A percentile compares a stretch with the other conserved stretches of the same genome.
phyloP scores from a whole-genome alignment of 176 grass and related monocot species.

The Thinopyrum elongatum region DNA sequence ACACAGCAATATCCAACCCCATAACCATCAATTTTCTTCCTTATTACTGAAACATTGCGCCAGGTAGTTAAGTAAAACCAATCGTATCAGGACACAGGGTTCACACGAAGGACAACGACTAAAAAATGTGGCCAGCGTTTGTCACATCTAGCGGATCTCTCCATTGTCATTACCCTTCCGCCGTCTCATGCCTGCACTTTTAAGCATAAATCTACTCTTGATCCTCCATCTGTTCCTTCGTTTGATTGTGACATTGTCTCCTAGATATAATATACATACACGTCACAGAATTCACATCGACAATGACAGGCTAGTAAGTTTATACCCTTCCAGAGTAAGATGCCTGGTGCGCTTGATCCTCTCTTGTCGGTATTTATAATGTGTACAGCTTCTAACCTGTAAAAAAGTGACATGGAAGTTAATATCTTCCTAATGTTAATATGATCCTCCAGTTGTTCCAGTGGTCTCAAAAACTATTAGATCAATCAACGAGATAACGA shows the following conservation, averaged over 20 bases:
- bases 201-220: conserved; percentile 7
- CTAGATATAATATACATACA: neutral
- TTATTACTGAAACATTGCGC: neutral
- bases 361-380: conserved; percentile 7
- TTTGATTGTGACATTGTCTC: conserved; percentile 6
- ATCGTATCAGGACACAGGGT: neutral
- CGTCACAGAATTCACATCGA: neutral
- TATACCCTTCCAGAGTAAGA: neutral
- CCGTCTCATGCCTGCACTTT: conserved; percentile 17
- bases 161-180: neutral
- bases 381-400: neutral
- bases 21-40: neutral
- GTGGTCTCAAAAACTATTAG: neutral
- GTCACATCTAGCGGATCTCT: conserved; percentile 4
- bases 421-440: neutral
- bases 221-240: conserved; percentile 11
- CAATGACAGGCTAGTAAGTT: neutral
- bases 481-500: neutral
- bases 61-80: neutral
- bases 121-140: conserved; percentile 6
- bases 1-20: neutral
- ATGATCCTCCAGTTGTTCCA: neutral
- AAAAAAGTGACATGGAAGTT: neutral
- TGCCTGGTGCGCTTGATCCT: conserved; percentile 8
- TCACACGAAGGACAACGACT: neutral